A percentile compares a stretch with the other conserved stretches of the same genome.
Evolutionary conservation across 2,329 filamentous ascomycete genomes (phyloP).

Genomic region (Nannizzia gypsea): DNA sequence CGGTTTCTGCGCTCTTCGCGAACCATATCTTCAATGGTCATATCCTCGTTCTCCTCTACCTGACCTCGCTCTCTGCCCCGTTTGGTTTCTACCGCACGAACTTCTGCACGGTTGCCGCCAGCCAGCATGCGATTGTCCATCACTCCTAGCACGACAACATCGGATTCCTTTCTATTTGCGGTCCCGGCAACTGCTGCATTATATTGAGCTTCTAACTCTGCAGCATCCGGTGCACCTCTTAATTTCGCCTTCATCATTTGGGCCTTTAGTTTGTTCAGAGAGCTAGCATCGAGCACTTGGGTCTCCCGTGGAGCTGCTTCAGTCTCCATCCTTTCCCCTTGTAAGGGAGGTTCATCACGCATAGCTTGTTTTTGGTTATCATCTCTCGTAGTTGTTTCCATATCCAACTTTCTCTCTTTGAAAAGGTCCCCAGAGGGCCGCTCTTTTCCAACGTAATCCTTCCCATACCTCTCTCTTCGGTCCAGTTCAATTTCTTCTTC

Average conservation of each 20-base stretch:
- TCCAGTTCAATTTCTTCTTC: constrained; percentile 91
- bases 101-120: constrained; percentile 60
- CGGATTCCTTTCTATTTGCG: constrained; percentile 46
- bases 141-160: constrained; percentile 67
- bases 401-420: constrained; percentile 57
- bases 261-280: constrained; percentile 79
- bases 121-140: constrained; percentile 87
- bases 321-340: constrained; percentile 50
- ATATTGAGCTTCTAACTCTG: constrained; percentile 71
- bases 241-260: constrained; percentile 95
- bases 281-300: constrained; percentile 57
- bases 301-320: constrained; percentile 39
- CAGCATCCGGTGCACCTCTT: constrained; percentile 61
- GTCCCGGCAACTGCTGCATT: constrained; percentile 58
- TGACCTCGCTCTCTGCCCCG: constrained; percentile 72
- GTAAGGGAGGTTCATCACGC: constrained; percentile 28
- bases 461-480: constrained; percentile 66
- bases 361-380: constrained; percentile 24
- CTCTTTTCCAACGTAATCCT: constrained; percentile 71
- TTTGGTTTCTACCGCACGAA: constrained; percentile 65
- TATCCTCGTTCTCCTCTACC: constrained; percentile 86
- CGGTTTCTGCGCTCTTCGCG: constrained; percentile 81
- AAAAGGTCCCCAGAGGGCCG: constrained; percentile 82
- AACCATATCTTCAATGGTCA: constrained; percentile 95
- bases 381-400: constrained; percentile 36